These are phyloP conservation scores for Cymbopogon citratus DNA, from an alignment of 176 grass and related monocot species.

Conservation along the genomic window DNA sequence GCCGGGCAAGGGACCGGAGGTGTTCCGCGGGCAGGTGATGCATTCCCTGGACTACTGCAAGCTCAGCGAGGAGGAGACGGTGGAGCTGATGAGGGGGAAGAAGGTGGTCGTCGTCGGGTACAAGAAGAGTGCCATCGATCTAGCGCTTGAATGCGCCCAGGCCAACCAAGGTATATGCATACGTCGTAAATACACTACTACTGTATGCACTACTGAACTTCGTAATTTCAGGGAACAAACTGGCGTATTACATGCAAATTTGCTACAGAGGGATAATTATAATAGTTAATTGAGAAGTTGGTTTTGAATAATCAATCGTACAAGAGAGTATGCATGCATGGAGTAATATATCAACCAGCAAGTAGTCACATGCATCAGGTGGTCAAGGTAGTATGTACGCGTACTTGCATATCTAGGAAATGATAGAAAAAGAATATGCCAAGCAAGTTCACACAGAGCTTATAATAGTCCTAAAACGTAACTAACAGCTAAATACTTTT, in stretches of 20 bases:
- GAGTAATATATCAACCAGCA: background rate
- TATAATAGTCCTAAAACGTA: background rate
- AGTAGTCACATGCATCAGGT: background rate
- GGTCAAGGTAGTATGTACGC: background rate
- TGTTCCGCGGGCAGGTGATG: slow-evolving; percentile 75
- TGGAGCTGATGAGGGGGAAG: slow-evolving; percentile 76
- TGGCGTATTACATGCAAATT: background rate
- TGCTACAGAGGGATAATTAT: background rate
- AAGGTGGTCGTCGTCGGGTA: slow-evolving; percentile 87
- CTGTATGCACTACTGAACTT: background rate
- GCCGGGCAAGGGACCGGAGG: slow-evolving; percentile 52
- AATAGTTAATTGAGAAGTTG: background rate
- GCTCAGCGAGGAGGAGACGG: slow-evolving; percentile 59
- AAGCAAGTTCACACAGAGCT: slow-evolving; percentile 24
- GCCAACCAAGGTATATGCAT: slow-evolving; percentile 72
- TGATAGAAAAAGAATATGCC: slow-evolving; percentile 8
- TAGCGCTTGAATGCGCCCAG: slow-evolving; percentile 73
- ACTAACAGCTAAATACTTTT: background rate
- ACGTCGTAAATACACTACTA: background rate
- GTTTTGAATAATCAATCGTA: background rate
- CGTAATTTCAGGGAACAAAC: background rate
- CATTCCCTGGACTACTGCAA: slow-evolving; percentile 93
- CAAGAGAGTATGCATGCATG: background rate
- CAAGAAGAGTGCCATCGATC: slow-evolving; percentile 98
- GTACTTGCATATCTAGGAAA: background rate